Percentiles rank a stretch among this genome's conserved stretches.
These are phyloP conservation scores for Drechmeria coniospora DNA, from an alignment of 2,329 filamentous ascomycete species.

Conservation along the genomic window DNA sequence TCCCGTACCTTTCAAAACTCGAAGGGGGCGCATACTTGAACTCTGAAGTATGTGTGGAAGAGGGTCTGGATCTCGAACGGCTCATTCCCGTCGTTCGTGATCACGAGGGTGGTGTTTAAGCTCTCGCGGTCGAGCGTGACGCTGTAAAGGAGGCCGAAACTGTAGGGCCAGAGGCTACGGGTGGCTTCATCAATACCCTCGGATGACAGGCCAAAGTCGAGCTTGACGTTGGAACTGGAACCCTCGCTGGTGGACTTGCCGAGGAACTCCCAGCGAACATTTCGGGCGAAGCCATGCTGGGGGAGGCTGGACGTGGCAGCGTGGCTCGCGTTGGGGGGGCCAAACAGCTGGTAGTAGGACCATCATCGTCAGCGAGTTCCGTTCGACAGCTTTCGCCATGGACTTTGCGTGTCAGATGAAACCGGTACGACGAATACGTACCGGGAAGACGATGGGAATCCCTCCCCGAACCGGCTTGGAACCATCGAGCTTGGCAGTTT, in stretches of 20 bases:
- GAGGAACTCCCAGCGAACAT: slow-evolving; percentile 81
- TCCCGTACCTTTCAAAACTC: too few species aligned
- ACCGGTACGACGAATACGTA: slow-evolving; percentile 27
- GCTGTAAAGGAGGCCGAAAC: slow-evolving; percentile 85
- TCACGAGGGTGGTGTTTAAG: slow-evolving; percentile 67
- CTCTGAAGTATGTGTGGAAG: slow-evolving; percentile 76
- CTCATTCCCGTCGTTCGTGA: slow-evolving; percentile 72
- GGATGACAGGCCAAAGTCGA: slow-evolving; percentile 83
- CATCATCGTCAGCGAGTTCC: neutral
- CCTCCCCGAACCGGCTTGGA: slow-evolving; percentile 82
- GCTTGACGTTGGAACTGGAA: slow-evolving; percentile 59
- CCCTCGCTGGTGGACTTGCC: slow-evolving; percentile 53
- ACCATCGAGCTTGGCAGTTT: slow-evolving; percentile 68
- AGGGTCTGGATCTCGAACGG: slow-evolving; percentile 85
- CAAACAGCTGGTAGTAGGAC: slow-evolving; percentile 52
- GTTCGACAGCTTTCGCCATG: neutral
- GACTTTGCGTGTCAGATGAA: neutral
- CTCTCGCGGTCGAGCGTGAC: slow-evolving; percentile 66
- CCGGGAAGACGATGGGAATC: slow-evolving; percentile 85
- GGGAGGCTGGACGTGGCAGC: slow-evolving; percentile 65
- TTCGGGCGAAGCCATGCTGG: slow-evolving; percentile 91
- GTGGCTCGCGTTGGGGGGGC: slow-evolving; percentile 60
- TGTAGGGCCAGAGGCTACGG: slow-evolving; percentile 64
- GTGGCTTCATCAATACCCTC: slow-evolving; percentile 53
- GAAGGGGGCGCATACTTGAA: slow-evolving; percentile 57